Percentiles rank a stretch among this genome's conserved stretches.
Evolutionary conservation across 495 filamentous ascomycete species (phyloP).

Genomic region (Terfezia claveryi): DNA sequence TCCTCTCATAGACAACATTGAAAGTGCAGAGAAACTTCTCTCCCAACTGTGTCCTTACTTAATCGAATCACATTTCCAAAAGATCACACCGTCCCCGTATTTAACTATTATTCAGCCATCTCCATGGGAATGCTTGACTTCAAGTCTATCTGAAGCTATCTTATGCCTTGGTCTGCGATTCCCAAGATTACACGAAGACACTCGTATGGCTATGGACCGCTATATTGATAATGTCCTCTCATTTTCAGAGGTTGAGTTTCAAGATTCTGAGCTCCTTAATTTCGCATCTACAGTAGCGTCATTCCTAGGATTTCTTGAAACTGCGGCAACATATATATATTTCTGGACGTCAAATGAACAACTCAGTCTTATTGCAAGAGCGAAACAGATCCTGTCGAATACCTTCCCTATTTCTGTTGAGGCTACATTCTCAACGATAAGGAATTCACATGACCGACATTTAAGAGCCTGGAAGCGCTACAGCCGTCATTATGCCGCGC

Average conservation of each 20-base stretch:
- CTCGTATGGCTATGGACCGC: slow-evolving; percentile 35
- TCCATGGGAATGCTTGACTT: slow-evolving; percentile 72
- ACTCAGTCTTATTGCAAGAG: slow-evolving; percentile 40
- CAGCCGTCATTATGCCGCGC: slow-evolving; percentile 55
- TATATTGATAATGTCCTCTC: slow-evolving; percentile 47
- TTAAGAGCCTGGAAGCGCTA: slow-evolving; percentile 61
- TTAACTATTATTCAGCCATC: slow-evolving; percentile 65
- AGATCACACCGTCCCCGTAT: slow-evolving; percentile 57
- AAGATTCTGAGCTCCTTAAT: slow-evolving; percentile 37
- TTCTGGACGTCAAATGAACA: slow-evolving; percentile 61
- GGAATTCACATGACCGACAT: slow-evolving; percentile 34
- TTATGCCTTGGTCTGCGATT: slow-evolving; percentile 53
- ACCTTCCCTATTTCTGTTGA: slow-evolving; percentile 65
- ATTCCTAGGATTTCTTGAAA: slow-evolving; percentile 68
- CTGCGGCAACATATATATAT: slow-evolving; percentile 46
- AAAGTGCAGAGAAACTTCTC: slow-evolving; percentile 51
- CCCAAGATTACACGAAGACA: slow-evolving; percentile 36
- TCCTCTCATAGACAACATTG: slow-evolving; percentile 37
- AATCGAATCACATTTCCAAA: slow-evolving; percentile 55
- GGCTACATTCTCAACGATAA: slow-evolving; percentile 66
- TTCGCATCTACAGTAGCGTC: slow-evolving; percentile 58
- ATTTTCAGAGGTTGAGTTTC: slow-evolving; percentile 24
- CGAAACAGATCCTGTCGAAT: slow-evolving; percentile 56
- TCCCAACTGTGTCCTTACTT: slow-evolving; percentile 60
- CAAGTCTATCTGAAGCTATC: slow-evolving; percentile 53